These are phyloP conservation scores for Kodamaea ohmeri DNA, from an alignment of 1,139 yeast species.

Conservation along the genomic window DNA sequence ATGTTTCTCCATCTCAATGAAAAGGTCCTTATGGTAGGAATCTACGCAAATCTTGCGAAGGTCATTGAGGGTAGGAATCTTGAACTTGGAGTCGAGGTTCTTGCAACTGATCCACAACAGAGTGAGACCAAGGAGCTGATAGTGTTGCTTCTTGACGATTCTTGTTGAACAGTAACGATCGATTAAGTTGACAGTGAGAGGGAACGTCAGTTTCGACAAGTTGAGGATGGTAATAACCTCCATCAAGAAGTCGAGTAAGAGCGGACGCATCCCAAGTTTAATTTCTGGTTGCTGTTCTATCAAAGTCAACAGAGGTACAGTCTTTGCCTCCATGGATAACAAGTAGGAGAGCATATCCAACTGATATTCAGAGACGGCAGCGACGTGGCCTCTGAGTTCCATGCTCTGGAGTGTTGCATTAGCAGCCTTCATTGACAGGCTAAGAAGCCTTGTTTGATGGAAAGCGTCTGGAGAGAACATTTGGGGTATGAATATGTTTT, in stretches of 20 bases:
- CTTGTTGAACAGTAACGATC: constrained; percentile 52
- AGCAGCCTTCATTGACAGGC: constrained; percentile 34
- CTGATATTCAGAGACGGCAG: constrained; percentile 39
- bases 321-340: constrained; percentile 31
- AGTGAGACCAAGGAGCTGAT: constrained; percentile 67
- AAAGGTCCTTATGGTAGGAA: constrained; percentile 56
- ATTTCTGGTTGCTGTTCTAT: constrained; percentile 54
- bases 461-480: constrained; percentile 35
- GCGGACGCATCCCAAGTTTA: constrained; percentile 48
- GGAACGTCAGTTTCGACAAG: constrained; percentile 52
- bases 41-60: constrained; percentile 62
- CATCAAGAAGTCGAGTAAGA: constrained; percentile 51
- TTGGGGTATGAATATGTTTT: not conserved
- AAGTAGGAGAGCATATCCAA: constrained; percentile 41
- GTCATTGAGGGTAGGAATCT: constrained; percentile 58
- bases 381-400: constrained; percentile 40
- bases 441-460: constrained; percentile 35
- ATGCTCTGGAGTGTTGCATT: constrained; percentile 31
- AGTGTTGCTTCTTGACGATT: constrained; percentile 54
- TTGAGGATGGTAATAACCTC: constrained; percentile 51
- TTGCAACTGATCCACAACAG: constrained; percentile 75
- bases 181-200: constrained; percentile 51
- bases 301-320: constrained; percentile 37
- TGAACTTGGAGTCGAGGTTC: constrained; percentile 65
- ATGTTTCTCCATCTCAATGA: constrained; percentile 68